Conservation (phyloP, 495 filamentous ascomycete genomes). For the Tetracladium marchalianum region DNA sequence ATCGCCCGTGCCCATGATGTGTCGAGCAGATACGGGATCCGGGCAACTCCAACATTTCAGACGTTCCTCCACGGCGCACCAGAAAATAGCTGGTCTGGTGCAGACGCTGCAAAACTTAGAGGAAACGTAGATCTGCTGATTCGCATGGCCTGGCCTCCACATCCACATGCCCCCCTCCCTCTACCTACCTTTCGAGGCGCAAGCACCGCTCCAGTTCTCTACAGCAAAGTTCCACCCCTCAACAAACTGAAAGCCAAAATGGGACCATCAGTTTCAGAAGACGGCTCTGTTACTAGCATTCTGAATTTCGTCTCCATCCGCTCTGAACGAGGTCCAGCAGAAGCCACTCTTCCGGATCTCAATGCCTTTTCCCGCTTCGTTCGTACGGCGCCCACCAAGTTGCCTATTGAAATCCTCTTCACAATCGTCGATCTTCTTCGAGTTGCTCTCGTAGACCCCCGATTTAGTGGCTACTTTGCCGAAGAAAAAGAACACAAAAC, state of each 20-base stretch:
- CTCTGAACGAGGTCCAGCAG: conserved; percentile 39
- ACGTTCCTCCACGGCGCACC: conserved; percentile 72
- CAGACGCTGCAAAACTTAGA: conserved; percentile 54
- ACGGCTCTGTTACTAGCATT: conserved; percentile 42
- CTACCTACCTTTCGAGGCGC: conserved; percentile 58
- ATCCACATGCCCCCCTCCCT: conserved; percentile 61
- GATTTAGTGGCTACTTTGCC: conserved; percentile 81
- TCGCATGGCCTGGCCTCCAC: conserved; percentile 66
- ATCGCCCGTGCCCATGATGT: conserved; percentile 57
- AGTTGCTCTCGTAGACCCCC: conserved; percentile 63
- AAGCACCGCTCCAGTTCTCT: conserved; percentile 57
- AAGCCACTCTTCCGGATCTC: conserved; percentile 53
- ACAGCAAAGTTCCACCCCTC: conserved; percentile 72
- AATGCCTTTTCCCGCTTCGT: conserved; percentile 44
- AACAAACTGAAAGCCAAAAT: conserved; percentile 76
- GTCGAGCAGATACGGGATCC: conserved; percentile 53
- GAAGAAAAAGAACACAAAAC: conserved; percentile 59
- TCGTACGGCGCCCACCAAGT: conserved; percentile 32
- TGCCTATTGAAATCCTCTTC: conserved; percentile 55
- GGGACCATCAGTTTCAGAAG: conserved; percentile 34
- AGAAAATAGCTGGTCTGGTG: conserved; percentile 72
- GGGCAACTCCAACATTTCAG: conserved; percentile 82
- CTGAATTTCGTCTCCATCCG: conserved; percentile 55
- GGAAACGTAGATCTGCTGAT: conserved; percentile 65
- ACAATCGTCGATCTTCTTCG: conserved; percentile 76